Conservation (phyloP, 805 yeast genomes). For the Groenewaldozyma tartarivorans region DNA sequence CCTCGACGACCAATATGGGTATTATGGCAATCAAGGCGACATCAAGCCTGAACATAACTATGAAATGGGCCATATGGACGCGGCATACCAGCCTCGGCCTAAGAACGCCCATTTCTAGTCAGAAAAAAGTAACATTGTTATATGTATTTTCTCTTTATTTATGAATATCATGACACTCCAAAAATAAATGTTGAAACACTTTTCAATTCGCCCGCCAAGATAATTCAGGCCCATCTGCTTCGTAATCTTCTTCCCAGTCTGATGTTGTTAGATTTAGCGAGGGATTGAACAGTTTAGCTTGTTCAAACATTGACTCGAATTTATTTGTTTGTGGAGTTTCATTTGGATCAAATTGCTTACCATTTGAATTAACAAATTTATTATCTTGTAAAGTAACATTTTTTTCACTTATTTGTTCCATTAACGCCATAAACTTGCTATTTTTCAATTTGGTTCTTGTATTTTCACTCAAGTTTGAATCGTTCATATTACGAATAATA, state of each 20-base stretch:
- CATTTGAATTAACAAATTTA: conserved; percentile 18
- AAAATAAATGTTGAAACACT: too few species aligned
- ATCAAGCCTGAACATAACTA: conserved; percentile 7
- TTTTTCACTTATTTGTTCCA: conserved; percentile 19
- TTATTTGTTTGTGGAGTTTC: conserved; percentile 1
- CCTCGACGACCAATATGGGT: too few species aligned
- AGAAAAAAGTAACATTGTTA: too few species aligned
- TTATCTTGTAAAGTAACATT: conserved; percentile 17
- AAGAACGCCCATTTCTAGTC: too few species aligned
- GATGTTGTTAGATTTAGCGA: conserved; percentile 7
- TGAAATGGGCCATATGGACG: conserved; percentile 2
- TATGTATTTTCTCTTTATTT: too few species aligned
- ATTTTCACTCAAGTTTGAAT: not conserved
- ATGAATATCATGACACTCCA: too few species aligned
- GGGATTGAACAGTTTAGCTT: conserved; percentile 14
- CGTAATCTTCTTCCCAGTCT: conserved; percentile 20
- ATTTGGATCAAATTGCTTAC: conserved; percentile 2
- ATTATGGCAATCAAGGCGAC: conserved; percentile 13
- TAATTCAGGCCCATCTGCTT: conserved; percentile 6
- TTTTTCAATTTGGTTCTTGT: conserved; percentile 16
- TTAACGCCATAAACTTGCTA: conserved; percentile 20
- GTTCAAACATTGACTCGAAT: conserved; percentile 13
- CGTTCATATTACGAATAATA: conserved; percentile 11
- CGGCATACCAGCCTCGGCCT: too few species aligned
- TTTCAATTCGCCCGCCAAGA: not conserved